A percentile compares a stretch with the other conserved stretches of the same genome.
phyloP scores from a whole-genome alignment of 192 early-diverging fungal genomes.

The Gryganskiella cystojenkinii region DNA sequence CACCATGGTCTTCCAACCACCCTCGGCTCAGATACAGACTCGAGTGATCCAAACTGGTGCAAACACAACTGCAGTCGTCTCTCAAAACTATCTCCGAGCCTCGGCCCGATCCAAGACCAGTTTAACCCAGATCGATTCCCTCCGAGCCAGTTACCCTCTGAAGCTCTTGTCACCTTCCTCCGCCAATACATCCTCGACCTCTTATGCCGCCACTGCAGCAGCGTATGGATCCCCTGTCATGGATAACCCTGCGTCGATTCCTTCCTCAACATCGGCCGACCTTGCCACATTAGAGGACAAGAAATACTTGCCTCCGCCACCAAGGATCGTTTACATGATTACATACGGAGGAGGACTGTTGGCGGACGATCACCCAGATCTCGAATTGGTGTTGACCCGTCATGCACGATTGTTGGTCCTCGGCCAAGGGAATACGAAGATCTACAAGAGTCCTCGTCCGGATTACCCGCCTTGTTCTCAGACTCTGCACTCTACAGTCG shows the following conservation, averaged over 20 bases:
- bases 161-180: conserved; percentile 45
- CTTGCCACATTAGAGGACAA: background rate
- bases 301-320: conserved; percentile 15
- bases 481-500: conserved; percentile 46
- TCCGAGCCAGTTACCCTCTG: conserved; percentile 41
- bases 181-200: conserved; percentile 14
- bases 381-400: conserved; percentile 62
- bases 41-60: conserved; percentile 34
- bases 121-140: conserved; percentile 48
- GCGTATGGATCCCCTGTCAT: background rate
- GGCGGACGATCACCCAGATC: conserved; percentile 75
- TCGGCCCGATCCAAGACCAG: conserved; percentile 40
- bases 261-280: background rate
- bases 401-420: conserved; percentile 71
- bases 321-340: conserved; percentile 75
- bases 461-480: conserved; percentile 49
- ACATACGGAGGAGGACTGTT: conserved; percentile 91
- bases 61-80: conserved; percentile 38
- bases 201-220: background rate
- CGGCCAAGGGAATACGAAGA: conserved; percentile 88
- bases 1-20: conserved; percentile 38
- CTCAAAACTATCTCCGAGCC: conserved; percentile 44
- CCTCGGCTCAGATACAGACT: conserved; percentile 32
- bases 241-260: background rate
- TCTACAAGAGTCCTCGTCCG: conserved; percentile 68